Percentiles rank a stretch among this genome's conserved stretches.
These are phyloP conservation scores for Claviceps pazoutovae DNA, from an alignment of 2,329 filamentous ascomycete species.

Conservation along the genomic window DNA sequence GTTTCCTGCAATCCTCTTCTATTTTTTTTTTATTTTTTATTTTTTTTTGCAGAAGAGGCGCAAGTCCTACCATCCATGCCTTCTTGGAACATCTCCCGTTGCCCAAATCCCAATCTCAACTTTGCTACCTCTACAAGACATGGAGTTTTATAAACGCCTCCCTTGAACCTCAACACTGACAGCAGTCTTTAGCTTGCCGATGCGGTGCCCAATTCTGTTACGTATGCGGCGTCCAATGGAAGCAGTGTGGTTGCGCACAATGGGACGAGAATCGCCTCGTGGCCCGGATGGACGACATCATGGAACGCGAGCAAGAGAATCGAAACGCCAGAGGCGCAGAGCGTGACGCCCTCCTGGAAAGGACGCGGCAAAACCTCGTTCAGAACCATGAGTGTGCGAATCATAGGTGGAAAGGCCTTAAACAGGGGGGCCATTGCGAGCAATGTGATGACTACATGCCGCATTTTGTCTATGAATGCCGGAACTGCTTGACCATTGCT, in stretches of 20 bases:
- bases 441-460: conserved; percentile 14
- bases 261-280: conserved; percentile 20
- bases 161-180: not conserved
- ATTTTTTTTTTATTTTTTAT: not conserved
- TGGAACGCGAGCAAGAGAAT: not conserved
- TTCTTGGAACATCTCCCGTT: not conserved
- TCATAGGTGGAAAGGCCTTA: not conserved
- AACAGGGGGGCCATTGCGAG: not conserved
- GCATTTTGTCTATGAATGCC: conserved; percentile 31
- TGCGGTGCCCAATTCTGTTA: conserved; percentile 38
- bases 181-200: conserved; percentile 22
- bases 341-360: not conserved
- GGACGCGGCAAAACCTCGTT: not conserved
- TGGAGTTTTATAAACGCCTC: not conserved
- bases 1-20: not conserved
- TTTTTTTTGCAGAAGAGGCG: no score
- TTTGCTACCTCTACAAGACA: not conserved
- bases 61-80: no score
- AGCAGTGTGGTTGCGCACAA: conserved; percentile 21
- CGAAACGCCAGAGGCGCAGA: not conserved
- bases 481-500: conserved; percentile 27
- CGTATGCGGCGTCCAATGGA: conserved; percentile 29
- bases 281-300: not conserved
- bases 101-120: not conserved
- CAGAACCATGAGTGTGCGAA: conserved; percentile 1